These are phyloP conservation scores for Spatholobus suberectus DNA, from an alignment of 306 rosid genomes.

Conservation along the genomic window DNA sequence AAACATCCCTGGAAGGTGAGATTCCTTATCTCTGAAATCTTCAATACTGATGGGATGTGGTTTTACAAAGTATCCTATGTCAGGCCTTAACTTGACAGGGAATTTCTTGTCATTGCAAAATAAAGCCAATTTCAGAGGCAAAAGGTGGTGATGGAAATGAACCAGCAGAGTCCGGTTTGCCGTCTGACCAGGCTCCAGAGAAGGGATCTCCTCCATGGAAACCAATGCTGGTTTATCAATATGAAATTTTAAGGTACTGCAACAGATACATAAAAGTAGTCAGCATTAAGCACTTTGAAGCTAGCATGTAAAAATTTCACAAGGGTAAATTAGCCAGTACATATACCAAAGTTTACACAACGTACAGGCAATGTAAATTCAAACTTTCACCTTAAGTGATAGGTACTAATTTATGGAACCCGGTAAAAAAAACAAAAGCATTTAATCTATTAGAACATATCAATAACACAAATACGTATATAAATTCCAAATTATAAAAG, in stretches of 20 bases:
- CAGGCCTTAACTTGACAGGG: conserved; percentile 84
- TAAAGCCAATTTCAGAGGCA: conserved; percentile 85
- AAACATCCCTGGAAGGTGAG: conserved; percentile 92
- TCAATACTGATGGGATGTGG: conserved; percentile 70
- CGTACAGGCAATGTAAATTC: conserved; percentile 29
- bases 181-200: conserved; percentile 81
- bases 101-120: conserved; percentile 72
- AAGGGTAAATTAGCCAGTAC: conserved; percentile 4
- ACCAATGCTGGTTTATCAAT: conserved; percentile 56
- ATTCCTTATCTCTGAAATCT: conserved; percentile 70
- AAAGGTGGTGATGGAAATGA: conserved; percentile 91
- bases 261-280: conserved; percentile 41
- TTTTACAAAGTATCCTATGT: conserved; percentile 87
- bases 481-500: conserved; percentile 10
- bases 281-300: conserved; percentile 36
- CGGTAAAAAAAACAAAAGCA: neutral
- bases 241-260: conserved; percentile 62
- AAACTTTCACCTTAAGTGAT: conserved; percentile 18
- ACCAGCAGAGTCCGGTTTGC: conserved; percentile 66
- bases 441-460: neutral
- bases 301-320: conserved; percentile 21
- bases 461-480: conserved; percentile 27
- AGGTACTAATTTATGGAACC: neutral
- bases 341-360: conserved; percentile 28
- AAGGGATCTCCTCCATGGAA: conserved; percentile 73